Evolutionary conservation across 805 yeast species (phyloP), one percentile per base, ranked within the genome.

Genomic region (Maudiozyma saulgeensis): DNA sequence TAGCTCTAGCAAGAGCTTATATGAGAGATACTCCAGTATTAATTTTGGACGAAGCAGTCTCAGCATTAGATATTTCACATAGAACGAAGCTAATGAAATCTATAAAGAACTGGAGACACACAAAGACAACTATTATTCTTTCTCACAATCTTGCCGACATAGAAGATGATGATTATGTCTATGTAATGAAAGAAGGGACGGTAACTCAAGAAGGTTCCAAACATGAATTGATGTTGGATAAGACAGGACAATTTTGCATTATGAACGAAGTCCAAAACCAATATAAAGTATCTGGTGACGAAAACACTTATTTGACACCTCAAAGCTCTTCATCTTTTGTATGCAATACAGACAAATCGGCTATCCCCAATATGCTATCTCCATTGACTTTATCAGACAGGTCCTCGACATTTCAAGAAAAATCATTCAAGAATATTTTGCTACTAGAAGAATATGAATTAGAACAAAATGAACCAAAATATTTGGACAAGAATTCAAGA

Each of bases 1-100:
- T 93, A 2, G 84, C 91, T 0, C 59, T 93, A 28, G 96, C 98
- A 0, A 73, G 97, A 48, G 97, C 97, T 0, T 73, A 73, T 49
- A 51, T 89, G 3, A 73, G 87, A 53, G 76, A 93, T 58, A 66
- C 95, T 0, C 87, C 90, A 0, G 75, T 93, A 5, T 67, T 91
- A 51, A 76, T 93, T 2, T 68, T 90, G 26, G 99, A 93, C 68
- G 99, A 93, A 62, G 78, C 93, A 4, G 69, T 87, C 2, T 82
- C 93, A 45, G 96, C 96, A 0, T 67, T 93, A 49, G 97, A 93
- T 62, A 61, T 67, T 2, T 57, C 56, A 0, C 74, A 75, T 41
- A 73, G 81, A 51, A 66, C 67, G 0, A 49, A 60, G 3, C 62
- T 88, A 5, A 63, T 83, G 58, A 61, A 67, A 2, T 72, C 73